Evolutionary conservation across 192 early-diverging fungal species (phyloP).

Genomic region (Umbelopsis isabellina): DNA sequence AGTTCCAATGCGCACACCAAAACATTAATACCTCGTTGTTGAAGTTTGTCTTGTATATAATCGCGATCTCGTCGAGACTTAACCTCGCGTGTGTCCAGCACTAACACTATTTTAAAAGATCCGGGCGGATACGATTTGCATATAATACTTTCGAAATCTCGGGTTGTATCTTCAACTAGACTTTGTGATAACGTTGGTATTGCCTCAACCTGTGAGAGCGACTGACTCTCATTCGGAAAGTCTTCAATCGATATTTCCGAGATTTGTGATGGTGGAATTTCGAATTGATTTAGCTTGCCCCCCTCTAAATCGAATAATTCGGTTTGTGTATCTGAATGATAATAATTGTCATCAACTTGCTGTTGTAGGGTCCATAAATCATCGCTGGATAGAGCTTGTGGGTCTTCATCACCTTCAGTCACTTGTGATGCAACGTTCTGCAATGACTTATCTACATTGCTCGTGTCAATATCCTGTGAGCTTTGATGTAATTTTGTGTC

Average conservation of each 20-base stretch:
- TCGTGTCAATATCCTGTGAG: no score
- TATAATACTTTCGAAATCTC: slow-evolving; percentile 26
- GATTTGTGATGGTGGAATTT: not conserved
- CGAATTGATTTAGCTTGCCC: not conserved
- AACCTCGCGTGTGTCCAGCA: slow-evolving; percentile 88
- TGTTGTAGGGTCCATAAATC: not conserved
- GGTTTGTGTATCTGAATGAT: not conserved
- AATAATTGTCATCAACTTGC: not conserved
- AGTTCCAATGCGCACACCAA: slow-evolving; percentile 70
- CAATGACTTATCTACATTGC: no score
- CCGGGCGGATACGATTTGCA: slow-evolving; percentile 41
- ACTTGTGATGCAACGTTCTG: no score
- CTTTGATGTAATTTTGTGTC: not conserved
- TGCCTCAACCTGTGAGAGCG: not conserved
- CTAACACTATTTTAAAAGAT: slow-evolving; percentile 68
- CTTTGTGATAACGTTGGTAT: not conserved
- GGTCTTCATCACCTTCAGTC: not conserved
- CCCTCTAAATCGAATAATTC: not conserved
- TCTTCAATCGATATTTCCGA: not conserved
- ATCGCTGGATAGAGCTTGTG: not conserved
- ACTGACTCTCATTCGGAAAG: not conserved
- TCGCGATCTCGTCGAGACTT: slow-evolving; percentile 65
- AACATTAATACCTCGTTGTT: slow-evolving; percentile 54
- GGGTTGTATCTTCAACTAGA: not conserved
- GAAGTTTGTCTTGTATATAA: slow-evolving; percentile 73